Base-by-base conservation (phyloP, 352 stramenopile species). In the Globisporangium abappressorium region DNA sequence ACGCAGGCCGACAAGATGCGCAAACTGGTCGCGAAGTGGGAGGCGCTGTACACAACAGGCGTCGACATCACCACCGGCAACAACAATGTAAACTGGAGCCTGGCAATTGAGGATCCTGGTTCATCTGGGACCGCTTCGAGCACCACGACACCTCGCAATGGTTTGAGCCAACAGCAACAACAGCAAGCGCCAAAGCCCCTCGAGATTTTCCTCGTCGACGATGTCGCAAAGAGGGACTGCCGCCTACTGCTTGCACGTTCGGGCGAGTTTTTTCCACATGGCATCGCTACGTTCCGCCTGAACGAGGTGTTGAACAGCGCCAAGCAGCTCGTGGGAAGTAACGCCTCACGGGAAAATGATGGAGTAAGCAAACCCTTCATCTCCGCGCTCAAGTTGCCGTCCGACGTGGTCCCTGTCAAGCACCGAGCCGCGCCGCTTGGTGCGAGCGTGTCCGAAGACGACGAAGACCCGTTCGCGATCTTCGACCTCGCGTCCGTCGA, bases 1-100 rank as follows among this genome's bases (percentile, higher is more conserved):
- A 64, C 75, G 33, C 70, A 91, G 36, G 53, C 69, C 4, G 61
- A 70, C 5, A 71, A 67, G 24, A 30, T 92, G 26, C n/a, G 64
- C 18, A 73, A 69, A 9, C 72, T 89, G 8, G 71, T 81, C 24
- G 36, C 67, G 14, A 92, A 91, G 63, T 94, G 85, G 85, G 85
- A 94, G 56, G 68, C 66, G 18, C 67, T 90, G 24, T 69, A 81
- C 57, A 67, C 75, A 0, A 79, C 77, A 9, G 79, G 80, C 33
- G 38, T 80, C 30, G 73, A 79, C 46, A 62, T 67, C 15, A 75
- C 34, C 15, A 14, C 20, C 11, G 6, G 11, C n/a, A 7, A 49
- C 26, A 57, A 22, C 46, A 65, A 15, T 15, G 30, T 30, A 18
- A 4, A 7, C n/a, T 11, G 6, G 33, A 30, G 18, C 5, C 30